Base-by-base conservation (phyloP, 2,329 filamentous ascomycete species). In the Cercospora sesami region DNA sequence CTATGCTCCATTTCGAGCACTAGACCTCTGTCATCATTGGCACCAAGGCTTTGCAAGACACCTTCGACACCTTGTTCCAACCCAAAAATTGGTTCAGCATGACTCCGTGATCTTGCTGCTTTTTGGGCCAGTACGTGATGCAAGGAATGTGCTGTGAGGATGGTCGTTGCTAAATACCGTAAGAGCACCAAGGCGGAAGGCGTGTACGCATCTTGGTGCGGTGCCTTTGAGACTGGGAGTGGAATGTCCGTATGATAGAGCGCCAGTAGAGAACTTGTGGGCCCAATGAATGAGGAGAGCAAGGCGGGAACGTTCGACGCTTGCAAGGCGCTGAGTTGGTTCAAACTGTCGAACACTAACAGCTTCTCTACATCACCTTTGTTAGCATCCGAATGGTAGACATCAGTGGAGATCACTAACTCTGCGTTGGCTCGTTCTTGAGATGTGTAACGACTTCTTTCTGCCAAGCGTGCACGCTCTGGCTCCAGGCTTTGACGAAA, bases 1-100 rank as follows among this genome's bases (percentile, higher is more conserved):
- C 95, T 86, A 73, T 97, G 87, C 79, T 99, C 94, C 86, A 96
- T 91, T 75, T 92, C 89, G 6, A 97, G 79, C 0, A 96, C 91
- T 0, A 94, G 78, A 0, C 87, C 90, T 0, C 82, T 81, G 9
- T 71, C 72, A 33, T 83, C 84, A n/a, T 85, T 84, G 3, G 83
- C 81, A 48, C 81, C 78, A 64, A 92, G 81, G 2, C 91, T 91
- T 59, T 94, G 82, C 0, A 97, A 79, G 9, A 94, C 85, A 7
- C 94, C 94, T 78, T 97, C 93, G 16, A 88, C 85, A 31, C 88
- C 89, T 78, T 95, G 91, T 6, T 86, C 84, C 1, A 97, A 83
- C 0, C 94, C 95, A 79, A 91, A 96, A 8, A 87, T 86, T 0
- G 94, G 94, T 69, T 90, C 90, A 4, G 87, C 87, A 5, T 92